Evolutionary conservation across 306 rosid species (phyloP), one percentile per base, ranked within the genome.

Genomic region (Quercus parvula): DNA sequence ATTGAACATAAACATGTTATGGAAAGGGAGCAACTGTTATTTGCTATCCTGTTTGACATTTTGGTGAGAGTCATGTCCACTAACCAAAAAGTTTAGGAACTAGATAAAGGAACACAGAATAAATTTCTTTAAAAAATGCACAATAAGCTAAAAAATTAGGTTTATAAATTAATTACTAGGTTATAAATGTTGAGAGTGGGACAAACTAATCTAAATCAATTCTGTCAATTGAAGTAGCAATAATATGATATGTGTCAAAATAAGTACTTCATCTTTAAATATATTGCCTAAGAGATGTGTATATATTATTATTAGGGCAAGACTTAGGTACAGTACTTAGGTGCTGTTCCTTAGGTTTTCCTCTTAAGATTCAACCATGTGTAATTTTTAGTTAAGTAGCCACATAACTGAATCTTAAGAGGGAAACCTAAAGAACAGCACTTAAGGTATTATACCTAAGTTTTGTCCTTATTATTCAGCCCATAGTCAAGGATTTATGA

Each of bases 341-440:
- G 0, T 35, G 9, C 0, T 35, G 9, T 35, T 35, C 9, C 0
- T 35, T 35, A 35, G 0, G 0, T 35, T 35, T 9, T 0, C 41
- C 0, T 35, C 0, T 35, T 35, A 6, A 35, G 9, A 35, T 35
- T 35, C 0, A 35, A 0, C 0, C 0, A 35, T 35, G 9, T 35
- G 9, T 35, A 35, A 1, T 35, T 35, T 35, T 35, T 35, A 35
- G 2, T 35, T 35, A 35, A 35, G 2, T 35, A 35, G 0, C 0
- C 41, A 35, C 9, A 35, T 6, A 1, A 0, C 0, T 35, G 41
- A 6, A 35, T 35, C 2, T 35, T 35, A 35, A 35, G 9, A 35
- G 6, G 0, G 0, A 0, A 35, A 35, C 2, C 0, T 1, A 35
- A 35, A 0, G 2, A 35, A 35, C 0, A 35, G 0, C 2, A 35